Conservation (phyloP, 2,329 filamentous ascomycete genomes). For the Fusarium sarcochroum region DNA sequence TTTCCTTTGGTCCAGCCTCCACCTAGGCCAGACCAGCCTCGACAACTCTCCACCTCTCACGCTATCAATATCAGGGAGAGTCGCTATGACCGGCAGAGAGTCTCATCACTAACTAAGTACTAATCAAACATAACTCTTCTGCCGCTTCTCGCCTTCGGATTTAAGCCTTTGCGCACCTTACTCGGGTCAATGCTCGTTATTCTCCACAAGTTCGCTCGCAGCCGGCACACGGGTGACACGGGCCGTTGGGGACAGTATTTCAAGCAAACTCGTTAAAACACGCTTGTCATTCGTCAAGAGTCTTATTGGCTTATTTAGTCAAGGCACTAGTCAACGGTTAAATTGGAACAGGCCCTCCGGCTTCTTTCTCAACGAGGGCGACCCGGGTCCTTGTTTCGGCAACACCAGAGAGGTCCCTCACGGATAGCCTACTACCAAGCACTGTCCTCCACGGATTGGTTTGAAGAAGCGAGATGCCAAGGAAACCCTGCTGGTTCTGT, state of each 20-base stretch:
- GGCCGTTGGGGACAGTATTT: constrained; percentile 17
- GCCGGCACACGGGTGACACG: constrained; percentile 20
- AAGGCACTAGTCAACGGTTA: constrained; percentile 12
- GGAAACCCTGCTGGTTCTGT: background rate
- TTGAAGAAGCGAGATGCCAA: background rate
- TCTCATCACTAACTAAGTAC: background rate
- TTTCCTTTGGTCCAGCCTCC: constrained; percentile 5
- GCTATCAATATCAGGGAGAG: no score
- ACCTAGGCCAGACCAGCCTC: no score
- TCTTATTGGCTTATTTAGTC: constrained; percentile 1
- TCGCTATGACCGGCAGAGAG: no score
- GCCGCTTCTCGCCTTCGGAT: constrained; percentile 1
- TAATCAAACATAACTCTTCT: constrained; percentile 42
- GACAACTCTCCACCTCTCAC: no score
- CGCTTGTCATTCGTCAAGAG: constrained; percentile 11
- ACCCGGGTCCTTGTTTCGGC: background rate
- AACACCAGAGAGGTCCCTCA: background rate
- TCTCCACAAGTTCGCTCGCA: constrained; percentile 11
- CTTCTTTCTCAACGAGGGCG: background rate
- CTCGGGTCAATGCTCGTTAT: constrained; percentile 2
- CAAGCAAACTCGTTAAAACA: constrained; percentile 16
- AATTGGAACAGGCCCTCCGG: background rate
- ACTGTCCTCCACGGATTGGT: background rate
- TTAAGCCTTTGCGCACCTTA: constrained; percentile 1
- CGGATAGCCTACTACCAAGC: background rate